Evolutionary conservation across 2,329 filamentous ascomycete genomes (phyloP).

Genomic region (Ophiobolus disseminans): DNA sequence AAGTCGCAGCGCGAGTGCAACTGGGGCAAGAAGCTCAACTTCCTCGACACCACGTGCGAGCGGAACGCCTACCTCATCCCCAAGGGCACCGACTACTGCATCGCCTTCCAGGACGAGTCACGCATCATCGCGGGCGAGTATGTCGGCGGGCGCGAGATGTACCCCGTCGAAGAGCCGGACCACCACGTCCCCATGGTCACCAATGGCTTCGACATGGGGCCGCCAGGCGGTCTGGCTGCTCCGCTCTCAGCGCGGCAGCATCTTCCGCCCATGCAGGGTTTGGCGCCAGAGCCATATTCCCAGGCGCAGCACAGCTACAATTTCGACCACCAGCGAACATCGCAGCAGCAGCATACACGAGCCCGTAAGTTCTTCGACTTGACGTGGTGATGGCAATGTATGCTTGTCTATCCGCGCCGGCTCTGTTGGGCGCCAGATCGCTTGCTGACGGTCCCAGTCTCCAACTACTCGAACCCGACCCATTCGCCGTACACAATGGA

Average conservation of each 20-base stretch:
- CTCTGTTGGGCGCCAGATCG: not conserved
- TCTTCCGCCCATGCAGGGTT: constrained; percentile 60
- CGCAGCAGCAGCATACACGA: constrained; percentile 34
- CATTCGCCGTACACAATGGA: constrained; percentile 34
- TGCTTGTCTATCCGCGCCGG: not conserved
- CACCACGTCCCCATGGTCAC: constrained; percentile 21
- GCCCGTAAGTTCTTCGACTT: constrained; percentile 25
- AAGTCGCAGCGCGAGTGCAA: constrained; percentile 89
- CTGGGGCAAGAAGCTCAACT: constrained; percentile 85
- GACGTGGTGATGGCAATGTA: not conserved
- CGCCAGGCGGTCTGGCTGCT: constrained; percentile 28
- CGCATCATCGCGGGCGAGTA: constrained; percentile 91
- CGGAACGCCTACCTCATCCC: constrained; percentile 63
- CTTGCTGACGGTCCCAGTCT: constrained; percentile 24
- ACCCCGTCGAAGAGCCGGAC: constrained; percentile 61
- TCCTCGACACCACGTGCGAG: constrained; percentile 82
- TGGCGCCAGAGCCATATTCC: constrained; percentile 56
- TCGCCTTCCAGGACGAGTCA: constrained; percentile 88
- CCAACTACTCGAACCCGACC: constrained; percentile 35
- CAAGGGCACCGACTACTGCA: constrained; percentile 65
- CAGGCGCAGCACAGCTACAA: constrained; percentile 51
- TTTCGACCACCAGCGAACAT: constrained; percentile 37
- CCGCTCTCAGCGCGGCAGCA: constrained; percentile 54
- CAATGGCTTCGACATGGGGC: constrained; percentile 41
- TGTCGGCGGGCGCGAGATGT: constrained; percentile 76